Conservation (phyloP, 2,329 filamentous ascomycete species). For the Phyllosticta citriasiana region DNA sequence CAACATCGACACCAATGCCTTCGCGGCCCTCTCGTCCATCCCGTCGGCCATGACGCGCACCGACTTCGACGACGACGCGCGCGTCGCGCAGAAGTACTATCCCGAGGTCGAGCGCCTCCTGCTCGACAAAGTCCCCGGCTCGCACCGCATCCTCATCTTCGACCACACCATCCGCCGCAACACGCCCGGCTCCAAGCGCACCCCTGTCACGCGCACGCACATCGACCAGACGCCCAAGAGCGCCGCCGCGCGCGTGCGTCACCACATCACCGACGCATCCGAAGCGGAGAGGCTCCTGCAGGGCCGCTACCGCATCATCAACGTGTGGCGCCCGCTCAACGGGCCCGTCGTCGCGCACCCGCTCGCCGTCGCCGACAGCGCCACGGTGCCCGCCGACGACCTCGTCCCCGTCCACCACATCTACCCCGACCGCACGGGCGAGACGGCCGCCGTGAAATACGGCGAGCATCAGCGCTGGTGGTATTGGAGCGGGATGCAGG, state of each 20-base stretch:
- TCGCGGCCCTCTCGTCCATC: slow-evolving; percentile 53
- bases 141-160: slow-evolving; percentile 61
- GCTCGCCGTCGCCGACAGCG: slow-evolving; percentile 47
- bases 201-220: slow-evolving; percentile 64
- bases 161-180: slow-evolving; percentile 80
- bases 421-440: slow-evolving; percentile 60
- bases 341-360: slow-evolving; percentile 48
- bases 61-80: slow-evolving; percentile 57
- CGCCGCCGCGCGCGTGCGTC: slow-evolving; percentile 55
- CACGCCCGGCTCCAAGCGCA: slow-evolving; percentile 47
- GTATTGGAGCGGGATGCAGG: slow-evolving; percentile 70
- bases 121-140: slow-evolving; percentile 55
- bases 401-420: slow-evolving; percentile 64
- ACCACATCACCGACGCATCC: slow-evolving; percentile 47
- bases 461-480: slow-evolving; percentile 60
- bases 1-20: slow-evolving; percentile 63
- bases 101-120: slow-evolving; percentile 70
- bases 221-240: slow-evolving; percentile 70
- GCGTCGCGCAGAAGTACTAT: slow-evolving; percentile 67
- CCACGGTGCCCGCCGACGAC: slow-evolving; percentile 49
- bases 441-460: slow-evolving; percentile 61
- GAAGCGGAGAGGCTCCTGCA: slow-evolving; percentile 58
- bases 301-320: slow-evolving; percentile 71
- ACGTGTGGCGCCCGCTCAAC: slow-evolving; percentile 66
- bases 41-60: slow-evolving; percentile 39